Base-by-base conservation (phyloP, 2,329 filamentous ascomycete species). In the Xylogone sp. region DNA sequence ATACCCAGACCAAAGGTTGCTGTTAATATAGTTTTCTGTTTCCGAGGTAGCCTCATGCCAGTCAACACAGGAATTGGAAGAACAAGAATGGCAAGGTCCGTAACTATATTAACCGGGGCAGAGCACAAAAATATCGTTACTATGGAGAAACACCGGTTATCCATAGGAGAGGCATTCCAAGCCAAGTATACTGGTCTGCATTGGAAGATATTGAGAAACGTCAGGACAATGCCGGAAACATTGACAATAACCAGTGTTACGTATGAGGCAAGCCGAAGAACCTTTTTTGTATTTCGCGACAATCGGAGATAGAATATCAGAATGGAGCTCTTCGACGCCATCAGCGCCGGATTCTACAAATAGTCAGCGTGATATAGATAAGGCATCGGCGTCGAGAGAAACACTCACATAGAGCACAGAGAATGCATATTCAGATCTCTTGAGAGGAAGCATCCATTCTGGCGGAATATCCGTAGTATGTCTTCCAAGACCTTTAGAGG, bases 311-410 rank as follows among this genome's bases (percentile, higher is more conserved):
- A 97, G 69, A 97, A 97, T 49, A 94, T 78, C 52, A 97, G 77
- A 61, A 97, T 89, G n/a, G 90, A 95, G 0, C 89, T 91, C 71
- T 97, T 97, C 47, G 90, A 90, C 2, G 87, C 84, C 89, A 96
- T 95, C 51, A 96, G 76, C 3, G 89, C 87, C 12, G 91, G 91
- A 65, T 96, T 95, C 84, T 92, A 62, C n/a, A 31, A 16, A 2
- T 18, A 21, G 50, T 62, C 45, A 61, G 42, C 49, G 27, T 9
- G 21, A 20, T n/a, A n/a, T n/a, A n/a, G n/a, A n/a, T n/a, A n/a
- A n/a, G n/a, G n/a, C n/a, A n/a, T n/a, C n/a, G n/a, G n/a, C n/a
- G 12, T 21, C 21, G 5, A 18, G 3, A 10, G 4, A 31, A 10
- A 9, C 68, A 78, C 44, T 69, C 34, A 82, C 79, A 60, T 85